These are phyloP conservation scores for Ogataea degrootiae DNA, from an alignment of 805 yeast species.

Conservation along the genomic window DNA sequence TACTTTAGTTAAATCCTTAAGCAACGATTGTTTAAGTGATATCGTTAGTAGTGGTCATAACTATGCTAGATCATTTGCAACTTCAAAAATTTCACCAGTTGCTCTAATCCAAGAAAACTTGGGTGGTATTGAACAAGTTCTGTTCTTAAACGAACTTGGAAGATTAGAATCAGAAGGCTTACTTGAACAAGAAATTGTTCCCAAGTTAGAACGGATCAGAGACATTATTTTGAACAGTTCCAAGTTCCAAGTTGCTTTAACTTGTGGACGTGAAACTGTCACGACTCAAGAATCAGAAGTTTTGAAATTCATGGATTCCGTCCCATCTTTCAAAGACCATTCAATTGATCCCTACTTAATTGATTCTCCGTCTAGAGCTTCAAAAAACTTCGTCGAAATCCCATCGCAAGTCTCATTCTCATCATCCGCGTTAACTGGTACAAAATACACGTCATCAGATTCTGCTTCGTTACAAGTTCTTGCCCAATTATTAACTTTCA, in stretches of 20 bases:
- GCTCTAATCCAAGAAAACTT: slow-evolving; percentile 59
- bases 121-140: slow-evolving; percentile 73
- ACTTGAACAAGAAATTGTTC: slow-evolving; percentile 55
- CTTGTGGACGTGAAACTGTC: slow-evolving; percentile 48
- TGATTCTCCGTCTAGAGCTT: not conserved
- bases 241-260: slow-evolving; percentile 48
- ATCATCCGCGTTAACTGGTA: slow-evolving; percentile 62
- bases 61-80: slow-evolving; percentile 67
- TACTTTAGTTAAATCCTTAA: slow-evolving; percentile 66
- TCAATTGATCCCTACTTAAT: slow-evolving; percentile 12
- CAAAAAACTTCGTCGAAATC: slow-evolving; percentile 52
- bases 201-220: slow-evolving; percentile 53
- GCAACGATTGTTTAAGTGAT: slow-evolving; percentile 70
- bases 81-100: slow-evolving; percentile 56
- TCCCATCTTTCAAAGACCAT: slow-evolving; percentile 7
- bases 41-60: slow-evolving; percentile 88
- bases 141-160: slow-evolving; percentile 59
- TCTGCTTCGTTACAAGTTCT: slow-evolving; percentile 84
- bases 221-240: slow-evolving; percentile 37
- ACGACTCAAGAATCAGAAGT: slow-evolving; percentile 33
- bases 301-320: slow-evolving; percentile 25
- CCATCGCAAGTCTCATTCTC: slow-evolving; percentile 90
- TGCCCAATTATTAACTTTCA: slow-evolving; percentile 75
- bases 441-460: slow-evolving; percentile 61
- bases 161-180: slow-evolving; percentile 45